Evolutionary conservation across 2,329 filamentous ascomycete species (phyloP), one percentile per base, ranked within the genome.

Genomic region (Hirsutella minnesotensis): DNA sequence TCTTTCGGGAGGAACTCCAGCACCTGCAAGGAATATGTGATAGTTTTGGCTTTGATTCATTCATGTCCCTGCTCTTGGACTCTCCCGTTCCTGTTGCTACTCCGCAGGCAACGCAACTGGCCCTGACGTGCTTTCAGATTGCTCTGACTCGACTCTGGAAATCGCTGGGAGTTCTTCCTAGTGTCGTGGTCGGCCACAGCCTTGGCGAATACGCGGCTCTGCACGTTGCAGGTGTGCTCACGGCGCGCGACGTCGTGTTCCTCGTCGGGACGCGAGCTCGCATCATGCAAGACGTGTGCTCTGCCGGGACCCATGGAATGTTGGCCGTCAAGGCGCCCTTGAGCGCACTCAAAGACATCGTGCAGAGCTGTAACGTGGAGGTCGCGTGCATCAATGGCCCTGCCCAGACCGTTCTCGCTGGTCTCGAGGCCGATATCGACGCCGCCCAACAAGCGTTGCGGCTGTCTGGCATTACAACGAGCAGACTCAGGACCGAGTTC

Each of bases 191-290:
- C 3, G 70, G 70, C 4, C 69, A 71, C 46, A 80, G 75, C 49
- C 62, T 81, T 20, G 77, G 77, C 40, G 77, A 81, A 53, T 81
- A 79, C 51, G 76, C 77, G 21, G 78, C 78, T 20, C 66, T 82
- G 0, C 64, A 75, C 43, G 68, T 74, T 10, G 74, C 78, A 37
- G 79, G 77, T 20, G 75, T 82, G n/a, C 61, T 83, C 15, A 78
- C 75, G 1, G 72, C 69, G 15, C 66, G 65, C 29, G 79, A 83
- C 50, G 71, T 75, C 47, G 63, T 86, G 9, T 75, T 73, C 37
- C 64, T 85, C 0, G 77, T 83, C 5, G 80, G 80, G 8, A 53
- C 62, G 18, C 68, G 81, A 44, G 79, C 79, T 1, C 56, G 67
- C 47, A 56, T 81, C 13, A 63, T 81, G 8, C 66, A 75, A 47